Evolutionary conservation across 2,329 filamentous ascomycete species (phyloP).

Genomic region (Delphinella strobiligena): DNA sequence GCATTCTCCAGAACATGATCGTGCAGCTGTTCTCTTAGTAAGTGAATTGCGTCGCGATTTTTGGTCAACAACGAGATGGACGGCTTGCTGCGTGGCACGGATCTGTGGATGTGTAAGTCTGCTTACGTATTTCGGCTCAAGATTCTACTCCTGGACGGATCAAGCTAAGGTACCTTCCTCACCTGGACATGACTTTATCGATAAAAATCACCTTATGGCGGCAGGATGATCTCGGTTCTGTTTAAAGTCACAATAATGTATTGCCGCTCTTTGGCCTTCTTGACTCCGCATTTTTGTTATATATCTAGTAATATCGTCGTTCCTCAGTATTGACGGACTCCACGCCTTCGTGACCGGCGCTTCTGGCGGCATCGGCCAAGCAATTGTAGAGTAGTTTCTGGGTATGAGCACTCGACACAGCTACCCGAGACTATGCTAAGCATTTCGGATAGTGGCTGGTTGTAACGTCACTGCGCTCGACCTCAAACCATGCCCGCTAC

Average conservation of each 20-base stretch:
- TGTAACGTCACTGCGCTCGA: constrained; percentile 45
- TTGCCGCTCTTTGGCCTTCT: too few species aligned
- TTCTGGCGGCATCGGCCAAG: constrained; percentile 38
- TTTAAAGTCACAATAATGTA: too few species aligned
- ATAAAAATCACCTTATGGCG: too few species aligned
- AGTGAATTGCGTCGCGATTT: too few species aligned
- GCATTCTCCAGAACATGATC: too few species aligned
- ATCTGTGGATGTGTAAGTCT: neutral
- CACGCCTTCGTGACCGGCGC: constrained; percentile 45
- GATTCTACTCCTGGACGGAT: neutral
- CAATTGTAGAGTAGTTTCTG: constrained; percentile 40
- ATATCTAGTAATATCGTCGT: too few species aligned
- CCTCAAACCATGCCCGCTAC: constrained; percentile 25
- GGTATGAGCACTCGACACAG: constrained; percentile 24
- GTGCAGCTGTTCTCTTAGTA: too few species aligned
- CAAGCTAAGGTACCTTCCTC: neutral
- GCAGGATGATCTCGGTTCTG: too few species aligned
- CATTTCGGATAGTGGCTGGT: constrained; percentile 30
- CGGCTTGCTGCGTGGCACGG: neutral
- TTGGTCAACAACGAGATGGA: neutral
- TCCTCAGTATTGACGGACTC: constrained; percentile 34
- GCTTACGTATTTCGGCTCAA: neutral
- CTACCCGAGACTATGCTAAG: constrained; percentile 1
- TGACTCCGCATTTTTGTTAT: too few species aligned
- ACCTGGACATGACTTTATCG: neutral